Evolutionary conservation across 345 rosid species (phyloP).

Genomic region (Lenwebbia sp.): DNA sequence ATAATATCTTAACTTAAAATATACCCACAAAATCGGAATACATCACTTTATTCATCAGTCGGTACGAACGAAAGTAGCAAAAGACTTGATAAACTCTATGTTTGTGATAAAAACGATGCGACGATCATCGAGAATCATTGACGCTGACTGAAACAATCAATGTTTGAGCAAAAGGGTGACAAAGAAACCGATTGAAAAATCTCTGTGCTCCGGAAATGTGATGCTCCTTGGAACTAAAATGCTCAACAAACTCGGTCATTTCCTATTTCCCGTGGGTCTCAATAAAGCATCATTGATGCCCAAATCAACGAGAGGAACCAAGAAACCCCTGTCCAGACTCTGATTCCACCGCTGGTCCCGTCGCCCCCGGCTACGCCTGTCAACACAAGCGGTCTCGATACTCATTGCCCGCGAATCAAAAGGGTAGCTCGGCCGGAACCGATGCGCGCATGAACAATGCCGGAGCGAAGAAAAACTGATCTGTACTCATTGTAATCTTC

Average conservation of each 20-base stretch:
- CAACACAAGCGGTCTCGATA: neutral
- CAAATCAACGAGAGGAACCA: neutral
- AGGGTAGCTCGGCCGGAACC: neutral
- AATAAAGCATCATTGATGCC: neutral
- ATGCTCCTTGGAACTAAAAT: neutral
- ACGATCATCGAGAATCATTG: neutral
- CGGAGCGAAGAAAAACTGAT: neutral
- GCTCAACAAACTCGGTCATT: neutral
- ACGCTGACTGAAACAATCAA: neutral
- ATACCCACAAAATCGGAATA: neutral
- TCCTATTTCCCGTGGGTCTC: neutral
- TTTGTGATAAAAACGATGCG: no score
- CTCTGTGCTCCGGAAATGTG: neutral
- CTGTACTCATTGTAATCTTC: neutral
- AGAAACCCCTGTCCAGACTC: neutral
- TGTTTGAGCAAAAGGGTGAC: neutral
- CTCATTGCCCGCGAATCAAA: neutral
- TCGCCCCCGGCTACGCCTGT: neutral
- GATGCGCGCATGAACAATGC: neutral
- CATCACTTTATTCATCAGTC: neutral
- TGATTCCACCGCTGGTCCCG: neutral
- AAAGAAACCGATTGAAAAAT: neutral
- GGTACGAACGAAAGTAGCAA: no score
- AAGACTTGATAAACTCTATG: no score
- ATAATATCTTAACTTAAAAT: neutral